These are phyloP conservation scores for Botrytis byssoidea DNA, from an alignment of 2,329 filamentous ascomycete genomes.

Conservation along the genomic window DNA sequence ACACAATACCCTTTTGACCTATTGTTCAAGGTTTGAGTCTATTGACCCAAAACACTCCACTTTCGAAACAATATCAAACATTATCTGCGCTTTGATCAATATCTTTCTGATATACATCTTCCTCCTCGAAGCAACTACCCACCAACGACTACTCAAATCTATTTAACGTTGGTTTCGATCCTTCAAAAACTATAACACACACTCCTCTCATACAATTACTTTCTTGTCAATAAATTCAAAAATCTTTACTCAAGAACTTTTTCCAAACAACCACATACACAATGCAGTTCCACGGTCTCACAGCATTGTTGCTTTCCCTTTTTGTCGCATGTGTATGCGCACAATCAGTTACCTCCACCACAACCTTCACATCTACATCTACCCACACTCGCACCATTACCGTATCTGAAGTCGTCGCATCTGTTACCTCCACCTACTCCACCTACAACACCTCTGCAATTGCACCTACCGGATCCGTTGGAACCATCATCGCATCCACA, in stretches of 20 bases:
- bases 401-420: slow-evolving; percentile 14
- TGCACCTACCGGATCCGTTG: slow-evolving; percentile 5
- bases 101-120: slow-evolving; percentile 16
- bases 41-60: slow-evolving; percentile 4
- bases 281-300: slow-evolving; percentile 17
- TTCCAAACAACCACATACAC: slow-evolving; percentile 1
- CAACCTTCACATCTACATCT: slow-evolving; percentile 9
- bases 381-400: slow-evolving; percentile 14
- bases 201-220: not conserved
- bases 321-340: slow-evolving; percentile 18
- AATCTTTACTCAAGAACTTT: not conserved
- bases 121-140: not conserved
- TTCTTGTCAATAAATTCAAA: slow-evolving; percentile 14
- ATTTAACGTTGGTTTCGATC: slow-evolving; percentile 1
- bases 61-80: slow-evolving; percentile 9
- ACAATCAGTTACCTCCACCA: not conserved
- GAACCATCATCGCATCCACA: not conserved
- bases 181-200: slow-evolving; percentile 3
- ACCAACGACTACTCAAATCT: not conserved
- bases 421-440: slow-evolving; percentile 10
- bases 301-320: slow-evolving; percentile 17
- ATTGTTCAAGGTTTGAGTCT: slow-evolving; percentile 2
- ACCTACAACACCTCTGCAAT: slow-evolving; percentile 4
- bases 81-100: slow-evolving; percentile 6
- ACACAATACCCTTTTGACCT: not conserved